Conservation (phyloP, 2,329 filamentous ascomycete species). For the Sporothrix globosa region DNA sequence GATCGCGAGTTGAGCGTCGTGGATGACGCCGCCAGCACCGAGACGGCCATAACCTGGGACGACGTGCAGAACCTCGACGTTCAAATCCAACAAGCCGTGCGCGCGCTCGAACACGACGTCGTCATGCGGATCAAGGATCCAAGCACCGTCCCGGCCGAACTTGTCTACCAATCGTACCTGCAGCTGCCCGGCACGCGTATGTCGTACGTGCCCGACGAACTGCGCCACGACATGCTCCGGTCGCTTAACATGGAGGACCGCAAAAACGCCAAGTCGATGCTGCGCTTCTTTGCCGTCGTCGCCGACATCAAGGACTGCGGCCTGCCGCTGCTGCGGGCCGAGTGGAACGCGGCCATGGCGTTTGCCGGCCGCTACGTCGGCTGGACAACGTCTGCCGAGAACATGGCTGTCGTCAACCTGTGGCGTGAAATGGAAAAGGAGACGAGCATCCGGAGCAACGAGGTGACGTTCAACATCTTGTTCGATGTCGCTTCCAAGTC, state of each 20-base stretch:
- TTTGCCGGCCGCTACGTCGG: conserved; percentile 75
- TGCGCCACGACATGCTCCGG: conserved; percentile 67
- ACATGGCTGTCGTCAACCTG: conserved; percentile 70
- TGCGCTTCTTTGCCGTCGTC: conserved; percentile 80
- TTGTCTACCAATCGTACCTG: conserved; percentile 55
- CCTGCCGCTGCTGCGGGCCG: conserved; percentile 65
- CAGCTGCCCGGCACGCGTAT: conserved; percentile 57
- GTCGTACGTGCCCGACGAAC: conserved; percentile 51
- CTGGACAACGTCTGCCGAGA: conserved; percentile 59
- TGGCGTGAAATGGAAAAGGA: conserved; percentile 90
- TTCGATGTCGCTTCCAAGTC: conserved; percentile 87
- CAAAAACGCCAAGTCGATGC: conserved; percentile 65
- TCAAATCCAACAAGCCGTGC: conserved; percentile 45
- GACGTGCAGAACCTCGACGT: conserved; percentile 46
- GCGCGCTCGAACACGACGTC: conserved; percentile 49
- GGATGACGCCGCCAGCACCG: conserved; percentile 53
- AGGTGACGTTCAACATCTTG: conserved; percentile 90
- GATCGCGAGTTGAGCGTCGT: conserved; percentile 56
- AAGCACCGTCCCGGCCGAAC: conserved; percentile 47
- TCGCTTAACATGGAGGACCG: conserved; percentile 67
- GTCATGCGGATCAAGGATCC: conserved; percentile 49
- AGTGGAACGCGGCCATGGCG: conserved; percentile 85
- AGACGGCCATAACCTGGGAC: conserved; percentile 49
- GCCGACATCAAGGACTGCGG: conserved; percentile 79
- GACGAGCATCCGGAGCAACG: conserved; percentile 65